Conservation (phyloP, 2,329 filamentous ascomycete species). For the Thelonectria discophora region DNA sequence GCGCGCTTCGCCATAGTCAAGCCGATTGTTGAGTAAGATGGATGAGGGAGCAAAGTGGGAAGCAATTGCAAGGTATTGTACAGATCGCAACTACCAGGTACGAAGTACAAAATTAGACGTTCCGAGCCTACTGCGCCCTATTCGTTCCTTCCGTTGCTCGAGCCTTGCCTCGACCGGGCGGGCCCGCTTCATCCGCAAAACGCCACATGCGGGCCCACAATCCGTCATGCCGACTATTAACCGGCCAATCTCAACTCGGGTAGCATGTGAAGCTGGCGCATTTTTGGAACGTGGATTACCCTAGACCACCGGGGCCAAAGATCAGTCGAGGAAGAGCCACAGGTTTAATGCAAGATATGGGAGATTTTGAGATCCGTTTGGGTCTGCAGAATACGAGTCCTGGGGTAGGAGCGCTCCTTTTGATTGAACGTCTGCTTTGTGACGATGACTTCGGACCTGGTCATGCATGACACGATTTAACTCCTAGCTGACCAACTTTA, state of each 20-base stretch:
- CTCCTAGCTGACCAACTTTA: background rate
- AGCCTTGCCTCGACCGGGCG: slow-evolving; percentile 25
- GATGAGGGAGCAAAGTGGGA: slow-evolving; percentile 36
- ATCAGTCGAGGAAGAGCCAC: background rate
- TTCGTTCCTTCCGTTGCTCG: slow-evolving; percentile 23
- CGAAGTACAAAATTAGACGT: slow-evolving; percentile 39
- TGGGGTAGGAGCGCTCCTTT: background rate
- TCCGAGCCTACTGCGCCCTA: slow-evolving; percentile 32
- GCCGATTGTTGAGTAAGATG: slow-evolving; percentile 21
- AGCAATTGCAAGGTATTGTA: slow-evolving; percentile 32
- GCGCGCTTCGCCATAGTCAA: slow-evolving; percentile 35
- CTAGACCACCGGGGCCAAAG: slow-evolving; percentile 3
- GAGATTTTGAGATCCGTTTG: background rate
- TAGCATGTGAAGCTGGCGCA: slow-evolving; percentile 6
- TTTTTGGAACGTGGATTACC: slow-evolving; percentile 10
- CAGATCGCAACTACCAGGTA: slow-evolving; percentile 45
- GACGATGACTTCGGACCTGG: background rate
- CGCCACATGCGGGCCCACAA: slow-evolving; percentile 26
- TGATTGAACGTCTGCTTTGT: background rate
- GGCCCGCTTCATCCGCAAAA: slow-evolving; percentile 24
- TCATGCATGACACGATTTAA: background rate
- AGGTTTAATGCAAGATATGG: slow-evolving; percentile 1
- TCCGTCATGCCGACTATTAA: slow-evolving; percentile 28
- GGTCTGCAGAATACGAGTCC: background rate
- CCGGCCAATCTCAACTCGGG: slow-evolving; percentile 26